These are phyloP conservation scores for Alternaria infectoria DNA, from an alignment of 2,329 filamentous ascomycete genomes.

Conservation along the genomic window DNA sequence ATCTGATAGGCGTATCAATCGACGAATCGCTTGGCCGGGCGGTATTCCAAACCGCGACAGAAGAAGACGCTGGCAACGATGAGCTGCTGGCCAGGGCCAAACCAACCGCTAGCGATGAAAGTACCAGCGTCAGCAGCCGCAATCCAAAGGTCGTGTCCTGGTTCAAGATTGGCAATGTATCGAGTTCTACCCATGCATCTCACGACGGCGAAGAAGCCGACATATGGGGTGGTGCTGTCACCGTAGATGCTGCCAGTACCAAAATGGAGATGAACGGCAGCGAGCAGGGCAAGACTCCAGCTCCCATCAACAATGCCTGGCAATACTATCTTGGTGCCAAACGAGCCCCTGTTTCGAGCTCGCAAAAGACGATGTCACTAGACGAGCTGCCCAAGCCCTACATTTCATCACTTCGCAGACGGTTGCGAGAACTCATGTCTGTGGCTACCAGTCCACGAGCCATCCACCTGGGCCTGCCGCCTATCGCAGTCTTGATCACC, in stretches of 20 bases:
- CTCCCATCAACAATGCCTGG: slow-evolving; percentile 79
- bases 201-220: slow-evolving; percentile 68
- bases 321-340: slow-evolving; percentile 86
- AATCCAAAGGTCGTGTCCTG: slow-evolving; percentile 70
- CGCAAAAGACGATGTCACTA: slow-evolving; percentile 62
- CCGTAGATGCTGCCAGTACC: slow-evolving; percentile 84
- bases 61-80: slow-evolving; percentile 70
- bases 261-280: slow-evolving; percentile 92
- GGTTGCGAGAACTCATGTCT: slow-evolving; percentile 82
- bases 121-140: slow-evolving; percentile 13
- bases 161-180: slow-evolving; percentile 82
- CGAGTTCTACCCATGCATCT: slow-evolving; percentile 58
- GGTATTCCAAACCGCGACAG: slow-evolving; percentile 73
- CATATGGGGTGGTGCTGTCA: slow-evolving; percentile 83
- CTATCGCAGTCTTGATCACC: slow-evolving; percentile 83
- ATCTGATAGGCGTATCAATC: slow-evolving; percentile 86
- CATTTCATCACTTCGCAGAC: slow-evolving; percentile 58
- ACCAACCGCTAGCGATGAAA: slow-evolving; percentile 39
- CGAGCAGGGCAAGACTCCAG: slow-evolving; percentile 79
- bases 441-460: slow-evolving; percentile 88
- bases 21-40: slow-evolving; percentile 84
- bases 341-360: slow-evolving; percentile 64
- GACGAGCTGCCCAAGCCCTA: slow-evolving; percentile 51
- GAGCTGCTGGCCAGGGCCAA: slow-evolving; percentile 59
- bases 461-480: slow-evolving; percentile 84